Evolutionary conservation across 768 basidiomycete genomes (phyloP).

Genomic region (Trametes villosa): DNA sequence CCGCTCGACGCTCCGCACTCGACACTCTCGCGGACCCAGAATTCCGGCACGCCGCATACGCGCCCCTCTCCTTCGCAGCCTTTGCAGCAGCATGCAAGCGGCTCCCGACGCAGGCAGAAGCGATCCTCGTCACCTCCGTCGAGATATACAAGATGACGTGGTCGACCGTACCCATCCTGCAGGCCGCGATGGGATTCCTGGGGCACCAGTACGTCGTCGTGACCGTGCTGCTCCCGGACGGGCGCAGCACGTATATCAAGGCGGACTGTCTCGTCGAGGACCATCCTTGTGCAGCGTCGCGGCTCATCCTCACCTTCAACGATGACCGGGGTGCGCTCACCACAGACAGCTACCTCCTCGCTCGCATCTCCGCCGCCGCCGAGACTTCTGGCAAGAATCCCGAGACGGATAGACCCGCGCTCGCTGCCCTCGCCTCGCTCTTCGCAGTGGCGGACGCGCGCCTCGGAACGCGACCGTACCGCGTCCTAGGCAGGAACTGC

Average conservation of each 20-base stretch:
- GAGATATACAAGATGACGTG: slow-evolving; percentile 8
- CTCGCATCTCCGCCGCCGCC: neutral
- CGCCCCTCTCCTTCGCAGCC: too few relatives aligned
- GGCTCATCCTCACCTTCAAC: neutral
- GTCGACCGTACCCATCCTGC: neutral
- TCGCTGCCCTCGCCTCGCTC: slow-evolving; percentile 9
- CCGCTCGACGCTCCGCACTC: too few relatives aligned
- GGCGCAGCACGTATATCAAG: neutral
- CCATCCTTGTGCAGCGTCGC: slow-evolving; percentile 1
- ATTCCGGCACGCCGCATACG: neutral
- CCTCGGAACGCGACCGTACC: neutral
- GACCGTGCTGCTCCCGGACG: neutral
- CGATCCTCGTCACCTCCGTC: neutral
- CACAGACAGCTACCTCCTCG: neutral
- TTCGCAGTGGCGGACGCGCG: neutral
- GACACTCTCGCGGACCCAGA: too few relatives aligned
- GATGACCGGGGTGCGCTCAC: slow-evolving; percentile 11
- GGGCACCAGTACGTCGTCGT: slow-evolving; percentile 14
- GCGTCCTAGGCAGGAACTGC: slow-evolving; percentile 15
- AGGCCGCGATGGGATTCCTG: neutral
- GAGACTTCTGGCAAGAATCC: neutral
- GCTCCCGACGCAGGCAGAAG: too few relatives aligned
- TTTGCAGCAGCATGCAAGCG: too few relatives aligned
- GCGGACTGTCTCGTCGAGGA: neutral
- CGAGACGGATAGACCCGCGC: neutral